Conservation (phyloP, 129 eudicot genomes). For the Oenanthe sinensis region DNA sequence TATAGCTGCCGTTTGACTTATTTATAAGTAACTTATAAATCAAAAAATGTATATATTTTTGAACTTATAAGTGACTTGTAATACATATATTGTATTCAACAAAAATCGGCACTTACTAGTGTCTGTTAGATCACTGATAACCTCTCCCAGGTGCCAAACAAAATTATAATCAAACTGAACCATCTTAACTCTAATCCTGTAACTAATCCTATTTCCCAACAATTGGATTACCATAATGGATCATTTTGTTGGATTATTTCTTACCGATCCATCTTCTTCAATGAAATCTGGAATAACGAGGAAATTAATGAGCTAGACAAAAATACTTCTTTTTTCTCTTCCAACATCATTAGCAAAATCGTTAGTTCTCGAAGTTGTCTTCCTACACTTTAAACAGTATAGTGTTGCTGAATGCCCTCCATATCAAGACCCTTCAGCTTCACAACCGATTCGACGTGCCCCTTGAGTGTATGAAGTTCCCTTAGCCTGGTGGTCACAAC, state of each 20-base stretch:
- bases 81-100: not conserved
- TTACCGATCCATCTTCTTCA: not conserved
- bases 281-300: too few species aligned
- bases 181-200: conserved; percentile 13
- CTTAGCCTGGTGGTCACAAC: conserved; percentile 39
- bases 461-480: conserved; percentile 82
- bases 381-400: conserved; percentile 41
- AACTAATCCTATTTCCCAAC: conserved; percentile 25
- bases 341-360: conserved; percentile 19
- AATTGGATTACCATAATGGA: conserved; percentile 12
- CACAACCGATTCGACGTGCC: conserved; percentile 81
- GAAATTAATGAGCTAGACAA: too few species aligned
- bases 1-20: too few species aligned
- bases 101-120: too few species aligned
- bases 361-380: not conserved
- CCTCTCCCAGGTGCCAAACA: too few species aligned
- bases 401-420: conserved; percentile 61
- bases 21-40: too few species aligned
- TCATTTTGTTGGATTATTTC: conserved; percentile 17
- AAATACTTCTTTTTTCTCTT: not conserved
- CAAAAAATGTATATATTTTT: too few species aligned
- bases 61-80: too few species aligned
- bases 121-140: too few species aligned
- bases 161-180: conserved; percentile 1
- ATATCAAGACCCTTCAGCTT: conserved; percentile 82